A percentile compares a stretch with the other conserved stretches of the same genome.
Evolutionary conservation across 2,329 filamentous ascomycete genomes (phyloP).

Genomic region (Colletotrichum coccodes): DNA sequence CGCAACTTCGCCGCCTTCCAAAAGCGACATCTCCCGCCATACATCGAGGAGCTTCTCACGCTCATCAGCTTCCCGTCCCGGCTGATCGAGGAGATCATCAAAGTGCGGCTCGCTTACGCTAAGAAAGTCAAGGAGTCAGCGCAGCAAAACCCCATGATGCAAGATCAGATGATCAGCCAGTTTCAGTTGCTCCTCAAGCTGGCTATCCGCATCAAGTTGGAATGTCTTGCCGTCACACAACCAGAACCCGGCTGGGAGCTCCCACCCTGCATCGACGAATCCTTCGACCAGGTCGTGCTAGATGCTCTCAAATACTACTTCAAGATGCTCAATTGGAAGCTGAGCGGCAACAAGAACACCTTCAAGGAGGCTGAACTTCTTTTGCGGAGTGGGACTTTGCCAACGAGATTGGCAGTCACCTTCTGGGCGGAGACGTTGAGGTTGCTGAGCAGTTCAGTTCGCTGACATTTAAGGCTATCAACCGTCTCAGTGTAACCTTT

Average conservation of each 20-base stretch:
- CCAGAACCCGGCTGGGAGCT: slow-evolving; percentile 94
- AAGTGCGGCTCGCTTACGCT: slow-evolving; percentile 88
- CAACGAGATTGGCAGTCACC: slow-evolving; percentile 88
- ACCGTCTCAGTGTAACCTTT: slow-evolving; percentile 88
- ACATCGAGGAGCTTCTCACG: slow-evolving; percentile 95
- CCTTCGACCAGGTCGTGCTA: slow-evolving; percentile 90
- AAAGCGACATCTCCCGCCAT: slow-evolving; percentile 90
- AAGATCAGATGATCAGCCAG: slow-evolving; percentile 97
- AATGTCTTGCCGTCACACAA: slow-evolving; percentile 84
- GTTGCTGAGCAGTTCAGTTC: slow-evolving; percentile 98
- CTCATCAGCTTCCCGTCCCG: slow-evolving; percentile 97
- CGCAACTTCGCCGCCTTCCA: slow-evolving; percentile 85
- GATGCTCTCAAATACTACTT: slow-evolving; percentile 98
- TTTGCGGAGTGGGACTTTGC: slow-evolving; percentile 99
- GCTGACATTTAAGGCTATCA: slow-evolving; percentile 91
- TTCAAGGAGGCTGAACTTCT: slow-evolving; percentile 99
- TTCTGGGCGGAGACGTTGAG: slow-evolving; percentile 95
- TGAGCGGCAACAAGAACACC: slow-evolving; percentile 97
- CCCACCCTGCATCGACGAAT: slow-evolving; percentile 95
- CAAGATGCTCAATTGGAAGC: slow-evolving; percentile 97
- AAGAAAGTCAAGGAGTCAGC: slow-evolving; percentile 95
- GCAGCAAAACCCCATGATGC: slow-evolving; percentile 91
- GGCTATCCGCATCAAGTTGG: slow-evolving; percentile 90
- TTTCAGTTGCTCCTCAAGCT: slow-evolving; percentile 94
- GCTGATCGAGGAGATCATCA: slow-evolving; percentile 95